Base-by-base conservation (phyloP, 2,329 filamentous ascomycete species). In the Aureobasidium mangrovei region DNA sequence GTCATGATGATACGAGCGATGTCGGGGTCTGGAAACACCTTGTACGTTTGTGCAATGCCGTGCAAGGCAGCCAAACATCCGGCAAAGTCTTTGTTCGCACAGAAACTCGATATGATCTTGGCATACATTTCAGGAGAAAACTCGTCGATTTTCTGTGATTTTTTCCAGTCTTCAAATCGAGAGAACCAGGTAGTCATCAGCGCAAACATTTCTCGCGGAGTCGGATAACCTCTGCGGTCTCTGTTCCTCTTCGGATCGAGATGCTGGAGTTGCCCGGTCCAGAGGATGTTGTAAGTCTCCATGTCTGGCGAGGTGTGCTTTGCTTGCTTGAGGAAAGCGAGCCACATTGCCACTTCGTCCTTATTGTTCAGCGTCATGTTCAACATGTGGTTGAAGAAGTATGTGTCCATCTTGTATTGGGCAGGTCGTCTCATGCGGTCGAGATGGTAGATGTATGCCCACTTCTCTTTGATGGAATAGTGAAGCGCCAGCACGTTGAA, bases 301-400 rank as follows among this genome's bases (percentile, higher is more conserved):
- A 54, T 51, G 36, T 60, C 57, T 4, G 57, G 57, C 1, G 7
- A 12, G 3, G 53, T 40, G 10, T 41, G 52, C n/a, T 49, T 47
- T 9, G 53, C 49, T 10, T 56, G 29, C 4, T 56, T 40, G 26
- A 56, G 27, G 33, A 58, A 57, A 8, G 38, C 27, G 9, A 41
- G 41, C 55, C 55, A 57, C 7, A 52, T 26, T 9, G 12, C 32
- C 24, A 31, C 9, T 12, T 56, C 51, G 3, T 53, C 55, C 6
- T 54, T 55, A 7, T 45, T 54, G 32, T 57, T 41, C 8, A 55
- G 27, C 3, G 48, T 31, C 48, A 56, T 57, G 35, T 82, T 81
- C 28, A 93, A 78, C 26, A 91, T 72, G 64, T 90, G 85, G 67
- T 91, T 93, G 76, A 91, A 81, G 70, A 91, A 85, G 67, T 84